Base-by-base conservation (phyloP, 495 filamentous ascomycete species). In the Penicillium pulvis region DNA sequence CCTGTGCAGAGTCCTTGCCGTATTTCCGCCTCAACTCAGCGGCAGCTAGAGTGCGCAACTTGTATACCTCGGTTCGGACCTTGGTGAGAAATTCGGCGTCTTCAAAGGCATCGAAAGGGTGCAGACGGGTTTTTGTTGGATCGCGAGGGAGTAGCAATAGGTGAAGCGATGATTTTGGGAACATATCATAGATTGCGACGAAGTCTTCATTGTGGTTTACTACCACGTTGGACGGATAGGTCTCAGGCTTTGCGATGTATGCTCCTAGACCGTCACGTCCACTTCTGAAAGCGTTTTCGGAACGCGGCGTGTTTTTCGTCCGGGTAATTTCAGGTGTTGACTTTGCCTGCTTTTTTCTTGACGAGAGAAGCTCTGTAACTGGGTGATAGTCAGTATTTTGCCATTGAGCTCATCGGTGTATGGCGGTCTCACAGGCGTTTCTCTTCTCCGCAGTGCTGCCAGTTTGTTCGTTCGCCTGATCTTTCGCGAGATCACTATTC, bases 91-190 rank as follows among this genome's bases (percentile, higher is more conserved):
- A 97, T 2, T 67, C 75, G 9, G 77, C 45, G 68, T 96, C 86
- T 19, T 84, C 73, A 60, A 97, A 86, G 10, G 91, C 92, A 3
- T 90, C 84, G 71, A 93, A 87, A 0, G 93, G 92, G 58, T 95
- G 90, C 12, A 85, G 76, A 10, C 78, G 69, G 58, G 78, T 83
- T 65, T 87, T 86, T 2, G 75, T 60, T 0, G 78, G 71, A 42
- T 89, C 83, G 23, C 93, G 89, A 10, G 93, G 91, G 4, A 98
- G 83, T 10, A 98, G 84, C 14, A 98, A 90, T 0, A 91, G 77
- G 72, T 98, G 94, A 7, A 97, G 75, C 12, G 81, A 84, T 20
- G 91, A 85, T 71, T 98, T 97, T 5, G 93, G 92, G 68, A 84
- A 98, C 50, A 83, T 70, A 71, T 98, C 94, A 43, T 88, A 77